Evolutionary conservation across 768 basidiomycete genomes (phyloP), one percentile per base, ranked within the genome.

Genomic region (Piloderma croceum): DNA sequence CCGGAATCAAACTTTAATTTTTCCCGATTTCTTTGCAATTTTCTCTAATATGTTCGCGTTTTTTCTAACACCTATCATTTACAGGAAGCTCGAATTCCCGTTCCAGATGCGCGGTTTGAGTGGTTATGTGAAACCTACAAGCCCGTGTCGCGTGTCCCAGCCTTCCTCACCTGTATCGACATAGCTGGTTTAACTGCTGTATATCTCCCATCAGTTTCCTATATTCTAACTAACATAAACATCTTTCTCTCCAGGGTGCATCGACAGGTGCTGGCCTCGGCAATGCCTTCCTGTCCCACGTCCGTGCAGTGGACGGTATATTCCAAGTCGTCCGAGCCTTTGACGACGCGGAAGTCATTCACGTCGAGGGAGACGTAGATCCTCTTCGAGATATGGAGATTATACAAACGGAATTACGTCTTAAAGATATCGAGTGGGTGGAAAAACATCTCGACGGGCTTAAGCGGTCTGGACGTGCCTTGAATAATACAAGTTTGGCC

Each of bases 391-490:
- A 99, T 65, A 97, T 98, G 93, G 81, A 87, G 49, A 98, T 97
- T 54, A 99, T 99, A 56, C 81, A 83, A 50, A 94, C 80, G 6
- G 96, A 99, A 63, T 70, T 99, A 15, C 74, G 92, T 35, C 67
- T 99, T 31, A 99, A 99, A 69, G 96, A 99, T 63, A 93, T 93
- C 48, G 96, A 99, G 57, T 99, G 96, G 96, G 84, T 90, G 9
- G 89, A 97, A 66, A 98, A 98, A 67, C 65, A 80, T 31, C 61
- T 97, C 24, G 93, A 93, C 0, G 66, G 62, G 33, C 61, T 90
- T 48, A 90, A 88, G 66, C 89, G 84, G 67, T 57, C 65, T 25
- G 78, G 79, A 13, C 76, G 90, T 32, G 66, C 77, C 43, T 69
- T 93, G 19, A 87, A 84, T 6, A 87, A 70, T 54, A 75, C 58